Evolutionary conservation across 1,284 basidiomycete species (phyloP), one percentile per base, ranked within the genome.

Genomic region (Mycena sp.): DNA sequence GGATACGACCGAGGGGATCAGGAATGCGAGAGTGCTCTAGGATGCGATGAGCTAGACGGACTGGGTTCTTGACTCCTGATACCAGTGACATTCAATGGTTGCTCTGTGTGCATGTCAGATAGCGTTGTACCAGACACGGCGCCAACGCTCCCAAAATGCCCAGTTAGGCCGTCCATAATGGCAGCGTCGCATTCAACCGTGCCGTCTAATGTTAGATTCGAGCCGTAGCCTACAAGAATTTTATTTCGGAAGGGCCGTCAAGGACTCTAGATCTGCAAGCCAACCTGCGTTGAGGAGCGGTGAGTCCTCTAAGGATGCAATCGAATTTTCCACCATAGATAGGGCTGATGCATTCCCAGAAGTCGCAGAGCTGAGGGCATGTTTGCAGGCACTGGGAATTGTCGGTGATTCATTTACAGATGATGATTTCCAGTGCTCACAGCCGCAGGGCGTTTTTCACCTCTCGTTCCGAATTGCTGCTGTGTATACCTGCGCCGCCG

Each of bases 131-230:
- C 89, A 73, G 86, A 79, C 25, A 91, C 79, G 3, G 91, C 90
- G 50, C 88, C 91, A 17, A 89, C 84, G 67, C 87, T 86, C 25
- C 91, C 92, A 72, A 90, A 93, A 51, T 80, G 77, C 43, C 78
- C 75, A 3, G 76, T 76, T 11, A 52, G 59, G 0, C 84, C 85
- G 55, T 85, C 81, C 88, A 92, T 91, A 61, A 93, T 79, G 10
- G 90, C 82, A 1, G 91, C 91, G 69, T 93, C 91, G 69, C 91
- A 93, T 76, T 93, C 91, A 19, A 92, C 90, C 2, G 76, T 78
- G 10, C 91, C 91, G 21, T 83, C 78, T 7, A 87, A 66, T 0
- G 90, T 92, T 41, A 93, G 77, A 73, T 93, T 93, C 1, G 92
- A 90, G 6, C 92, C 91, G 64, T 83, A 86, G 0, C 91, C 91